Evolutionary conservation across 2,329 filamentous ascomycete genomes (phyloP).

Genomic region (Alternaria infectoria): DNA sequence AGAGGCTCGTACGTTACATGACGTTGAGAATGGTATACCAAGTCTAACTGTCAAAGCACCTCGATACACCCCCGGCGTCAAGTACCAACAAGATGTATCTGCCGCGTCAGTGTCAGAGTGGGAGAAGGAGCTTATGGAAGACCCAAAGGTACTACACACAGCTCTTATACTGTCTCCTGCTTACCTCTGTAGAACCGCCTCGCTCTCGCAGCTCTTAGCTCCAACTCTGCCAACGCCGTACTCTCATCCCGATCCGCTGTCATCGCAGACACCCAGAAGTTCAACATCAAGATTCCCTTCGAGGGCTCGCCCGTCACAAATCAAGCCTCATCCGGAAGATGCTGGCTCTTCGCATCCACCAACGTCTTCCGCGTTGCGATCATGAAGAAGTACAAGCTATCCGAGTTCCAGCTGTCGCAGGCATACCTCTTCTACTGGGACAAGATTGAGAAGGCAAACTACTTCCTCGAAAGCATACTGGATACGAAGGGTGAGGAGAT

Average conservation of each 20-base stretch:
- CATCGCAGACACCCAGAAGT: slow-evolving; percentile 76
- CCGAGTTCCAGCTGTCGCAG: slow-evolving; percentile 84
- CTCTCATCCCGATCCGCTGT: slow-evolving; percentile 68
- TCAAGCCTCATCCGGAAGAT: slow-evolving; percentile 79
- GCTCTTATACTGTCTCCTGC: background rate
- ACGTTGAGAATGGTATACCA: background rate
- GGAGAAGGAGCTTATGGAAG: slow-evolving; percentile 67
- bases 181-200: slow-evolving; percentile 64
- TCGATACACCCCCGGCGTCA: slow-evolving; percentile 32
- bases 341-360: slow-evolving; percentile 92
- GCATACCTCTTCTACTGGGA: slow-evolving; percentile 92
- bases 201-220: slow-evolving; percentile 74
- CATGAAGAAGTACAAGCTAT: slow-evolving; percentile 81
- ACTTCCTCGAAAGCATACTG: slow-evolving; percentile 83
- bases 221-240: slow-evolving; percentile 69
- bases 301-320: slow-evolving; percentile 86
- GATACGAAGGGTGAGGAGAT: slow-evolving; percentile 74
- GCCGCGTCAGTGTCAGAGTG: slow-evolving; percentile 61
- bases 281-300: slow-evolving; percentile 81
- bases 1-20: slow-evolving; percentile 47
- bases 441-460: slow-evolving; percentile 91
- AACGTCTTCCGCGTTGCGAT: slow-evolving; percentile 89
- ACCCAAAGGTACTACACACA: slow-evolving; percentile 63
- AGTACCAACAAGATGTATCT: slow-evolving; percentile 53
- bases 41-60: slow-evolving; percentile 24